Evolutionary conservation across 2,329 filamentous ascomycete species (phyloP).

Genomic region (Xenoacremonium recifei): DNA sequence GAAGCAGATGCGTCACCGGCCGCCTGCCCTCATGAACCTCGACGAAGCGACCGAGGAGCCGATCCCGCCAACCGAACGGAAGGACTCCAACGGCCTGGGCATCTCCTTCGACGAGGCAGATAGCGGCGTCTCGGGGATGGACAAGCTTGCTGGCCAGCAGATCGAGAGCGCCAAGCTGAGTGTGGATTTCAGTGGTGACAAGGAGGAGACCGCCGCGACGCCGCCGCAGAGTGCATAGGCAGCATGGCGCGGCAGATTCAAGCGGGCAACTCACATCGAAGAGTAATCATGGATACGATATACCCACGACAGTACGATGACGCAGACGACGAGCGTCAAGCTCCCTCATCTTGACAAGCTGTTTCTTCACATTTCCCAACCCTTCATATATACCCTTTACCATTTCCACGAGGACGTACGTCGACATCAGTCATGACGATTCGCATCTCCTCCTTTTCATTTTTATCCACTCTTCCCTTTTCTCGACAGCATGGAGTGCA

Average conservation of each 20-base stretch:
- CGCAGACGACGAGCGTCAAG: too few relatives aligned
- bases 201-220: conserved; percentile 22
- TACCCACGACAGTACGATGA: too few relatives aligned
- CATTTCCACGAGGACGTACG: too few relatives aligned
- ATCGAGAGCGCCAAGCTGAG: conserved; percentile 31
- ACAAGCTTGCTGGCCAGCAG: conserved; percentile 35
- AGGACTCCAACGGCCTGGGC: conserved; percentile 37
- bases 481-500: too few relatives aligned
- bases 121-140: conserved; percentile 42
- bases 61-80: conserved; percentile 16
- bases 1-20: conserved; percentile 80
- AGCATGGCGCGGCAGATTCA: conserved; percentile 15
- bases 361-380: too few relatives aligned
- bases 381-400: too few relatives aligned
- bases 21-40: conserved; percentile 80
- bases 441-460: too few relatives aligned
- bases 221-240: conserved; percentile 32
- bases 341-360: too few relatives aligned
- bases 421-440: too few relatives aligned
- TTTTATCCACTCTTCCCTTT: too few relatives aligned
- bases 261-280: conserved; percentile 1
- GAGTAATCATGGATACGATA: conserved; percentile 3
- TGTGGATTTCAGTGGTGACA: conserved; percentile 26
- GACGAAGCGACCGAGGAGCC: conserved; percentile 41
- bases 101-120: conserved; percentile 42